Evolutionary conservation across 2,329 filamentous ascomycete genomes (phyloP), one percentile per base, ranked within the genome.

Genomic region (Claviceps sp.): DNA sequence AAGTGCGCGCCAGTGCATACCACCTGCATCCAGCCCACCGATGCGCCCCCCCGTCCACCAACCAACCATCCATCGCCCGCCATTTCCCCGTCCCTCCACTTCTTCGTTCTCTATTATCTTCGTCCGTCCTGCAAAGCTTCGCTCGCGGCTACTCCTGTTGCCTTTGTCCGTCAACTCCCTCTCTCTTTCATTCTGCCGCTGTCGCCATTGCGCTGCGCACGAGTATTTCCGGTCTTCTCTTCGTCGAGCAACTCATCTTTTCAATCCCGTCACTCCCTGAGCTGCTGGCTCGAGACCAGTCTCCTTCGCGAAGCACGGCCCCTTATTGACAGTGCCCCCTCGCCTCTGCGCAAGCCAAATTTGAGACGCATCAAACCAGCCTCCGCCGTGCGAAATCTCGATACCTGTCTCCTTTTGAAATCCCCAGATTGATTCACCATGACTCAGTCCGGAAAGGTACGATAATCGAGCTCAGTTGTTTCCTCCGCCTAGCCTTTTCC

Each of bases 381-480:
- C 48, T 47, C 22, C 46, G 50, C 48, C 53, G 52, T 55, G 46
- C 55, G 49, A 52, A 45, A 50, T 43, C 34, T 42, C 50, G 48
- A 49, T 34, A 53, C 44, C 47, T 37, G 38, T 39, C 40, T 46
- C 13, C 24, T 40, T 38, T 17, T 11, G 48, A 26, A 10, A 39
- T 47, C 30, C 39, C 14, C 43, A 37, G n/a, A 26, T 43, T 39
- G 40, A 52, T 43, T 47, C 51, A 62, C 60, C 63, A 67, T 67
- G 65, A 65, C 65, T 55, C 53, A 65, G 53, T 63, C 64, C 55
- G 66, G 64, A 56, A 67, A 68, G 64, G 65, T 67, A 62, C 50
- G 58, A 40, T 48, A 34, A 46, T 39, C 17, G 4, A 47, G 37
- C 34, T n/a, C 16, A 14, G 11, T 40, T 40, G 34, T 40, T 38